Evolutionary conservation across 257 asterid genomes (phyloP), one percentile per base, ranked within the genome.

Genomic region (Solanum chmielewskii): DNA sequence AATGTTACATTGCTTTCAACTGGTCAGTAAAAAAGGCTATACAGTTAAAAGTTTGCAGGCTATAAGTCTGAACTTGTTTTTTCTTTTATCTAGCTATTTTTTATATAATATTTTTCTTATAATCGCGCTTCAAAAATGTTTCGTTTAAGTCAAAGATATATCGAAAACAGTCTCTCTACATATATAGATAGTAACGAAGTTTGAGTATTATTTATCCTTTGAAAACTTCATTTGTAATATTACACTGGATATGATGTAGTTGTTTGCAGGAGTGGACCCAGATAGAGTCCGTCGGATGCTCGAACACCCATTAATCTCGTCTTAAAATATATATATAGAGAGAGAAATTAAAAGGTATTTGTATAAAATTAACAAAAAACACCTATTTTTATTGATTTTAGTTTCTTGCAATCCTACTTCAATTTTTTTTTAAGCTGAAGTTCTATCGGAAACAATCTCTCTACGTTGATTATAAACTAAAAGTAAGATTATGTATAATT

Each of bases 1-100:
- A 80, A 81, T 49, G 85, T 29, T 49, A 29, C 85, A 81, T 81
- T 81, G 69, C 69, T 81, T 81, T 81, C 85, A 81, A 81, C 4
- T 8, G 85, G 69, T 47, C 85, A 81, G 85, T 69, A 80, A 64
- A 64, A 13, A 81, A 81, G 25, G 68, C 85, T 29, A 47, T 5
- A 29, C 69, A 81, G 85, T 81, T 47, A 81, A 47, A 29, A 12
- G 0, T 9, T 71, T 35, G 47, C 45, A 71, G 80, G 47, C 80
- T 18, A 23, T 71, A 18, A 31, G 9, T 71, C 47, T 71, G 80
- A 25, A 25, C 25, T 64, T n/a, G 29, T n/a, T 64, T 64, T 64
- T n/a, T 64, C 4, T 64, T 64, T n/a, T 66, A 25, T 66, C 35
- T 11, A 25, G 4, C 3, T 66, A 11, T 25, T 66, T 11, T 11